Base-by-base conservation (phyloP, 2,329 filamentous ascomycete species). In the Colletotrichum somersetense region DNA sequence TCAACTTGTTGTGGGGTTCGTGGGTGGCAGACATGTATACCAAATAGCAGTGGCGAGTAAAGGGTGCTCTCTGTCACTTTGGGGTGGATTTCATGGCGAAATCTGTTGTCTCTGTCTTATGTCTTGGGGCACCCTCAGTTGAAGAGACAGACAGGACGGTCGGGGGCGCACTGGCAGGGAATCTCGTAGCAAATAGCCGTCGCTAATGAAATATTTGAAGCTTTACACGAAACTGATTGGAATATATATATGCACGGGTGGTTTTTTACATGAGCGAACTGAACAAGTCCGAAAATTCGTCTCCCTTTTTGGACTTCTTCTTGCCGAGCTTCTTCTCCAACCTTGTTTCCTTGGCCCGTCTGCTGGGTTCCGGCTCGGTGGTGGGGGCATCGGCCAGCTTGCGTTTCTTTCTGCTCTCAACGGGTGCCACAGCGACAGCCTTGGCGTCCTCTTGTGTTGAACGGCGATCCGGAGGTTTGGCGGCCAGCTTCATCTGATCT, bases 211-310 rank as follows among this genome's bases (percentile, higher is more conserved):
- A 71, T n/a, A 56, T 52, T 52, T 66, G 71, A 56, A 72, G 52
- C 57, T 71, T 69, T 59, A 44, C 26, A 42, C 46, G 30, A 44
- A 16, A 5, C 10, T 23, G 35, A 1, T 23, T n/a, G 18, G 16
- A 12, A 59, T 56, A n/a, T 23, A 4, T 20, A 4, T 20, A 38
- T n/a, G n/a, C 16, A 23, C 6, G 35, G 33, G 35, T 26, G 8
- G 40, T n/a, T 18, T 40, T 62, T 14, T 74, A 87, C 53, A 88
- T 76, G 12, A 93, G 80, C 12, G 87, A 87, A 64, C 86, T 87
- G 77, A 96, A 96, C 33, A 96, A 81, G 77, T 91, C 90, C 73
- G 95, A 93, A 67, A 96, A 92, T 53, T 89, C 91, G 78, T 95
- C 89, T 7, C 84, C 84, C 48, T 84, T 87, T 74, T 84, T 88